phyloP scores from a whole-genome alignment of 2,329 filamentous ascomycete genomes.

The Nemania sp. region DNA sequence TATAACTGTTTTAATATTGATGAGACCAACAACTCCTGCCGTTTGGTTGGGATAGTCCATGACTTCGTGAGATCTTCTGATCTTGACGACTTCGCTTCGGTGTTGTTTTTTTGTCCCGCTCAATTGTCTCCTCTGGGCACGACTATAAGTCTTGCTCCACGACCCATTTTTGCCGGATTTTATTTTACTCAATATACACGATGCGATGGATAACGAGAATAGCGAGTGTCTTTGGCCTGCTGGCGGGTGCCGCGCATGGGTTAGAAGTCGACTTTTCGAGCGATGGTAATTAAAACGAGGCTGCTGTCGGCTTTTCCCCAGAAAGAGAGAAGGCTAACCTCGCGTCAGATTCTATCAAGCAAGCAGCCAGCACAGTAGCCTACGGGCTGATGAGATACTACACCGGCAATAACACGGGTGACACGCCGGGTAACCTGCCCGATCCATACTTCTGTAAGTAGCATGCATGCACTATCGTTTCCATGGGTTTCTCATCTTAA shows the following conservation, averaged over 20 bases:
- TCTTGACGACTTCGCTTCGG: constrained; percentile 9
- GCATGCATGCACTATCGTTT: constrained; percentile 14
- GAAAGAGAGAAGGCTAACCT: constrained; percentile 40
- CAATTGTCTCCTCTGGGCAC: neutral
- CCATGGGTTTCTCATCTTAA: neutral
- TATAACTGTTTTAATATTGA: neutral
- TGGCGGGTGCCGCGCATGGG: constrained; percentile 36
- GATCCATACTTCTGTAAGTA: constrained; percentile 67
- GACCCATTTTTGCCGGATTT: neutral
- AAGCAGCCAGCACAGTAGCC: constrained; percentile 41
- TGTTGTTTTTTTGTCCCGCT: constrained; percentile 7
- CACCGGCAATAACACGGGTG: constrained; percentile 61
- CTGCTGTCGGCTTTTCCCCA: neutral
- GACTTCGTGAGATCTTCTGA: neutral
- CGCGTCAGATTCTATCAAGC: constrained; percentile 54
- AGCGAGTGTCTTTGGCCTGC: constrained; percentile 37
- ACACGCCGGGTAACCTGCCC: constrained; percentile 61
- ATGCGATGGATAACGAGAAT: constrained; percentile 34
- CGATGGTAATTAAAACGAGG: constrained; percentile 37
- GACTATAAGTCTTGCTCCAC: constrained; percentile 2
- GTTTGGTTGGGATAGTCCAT: neutral
- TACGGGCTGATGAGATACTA: constrained; percentile 43
- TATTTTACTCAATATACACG: constrained; percentile 4
- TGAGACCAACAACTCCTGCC: neutral
- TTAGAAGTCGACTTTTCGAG: constrained; percentile 42